Evolutionary conservation across 257 asterid species (phyloP).

Genomic region (Nicotiana noctiflora): DNA sequence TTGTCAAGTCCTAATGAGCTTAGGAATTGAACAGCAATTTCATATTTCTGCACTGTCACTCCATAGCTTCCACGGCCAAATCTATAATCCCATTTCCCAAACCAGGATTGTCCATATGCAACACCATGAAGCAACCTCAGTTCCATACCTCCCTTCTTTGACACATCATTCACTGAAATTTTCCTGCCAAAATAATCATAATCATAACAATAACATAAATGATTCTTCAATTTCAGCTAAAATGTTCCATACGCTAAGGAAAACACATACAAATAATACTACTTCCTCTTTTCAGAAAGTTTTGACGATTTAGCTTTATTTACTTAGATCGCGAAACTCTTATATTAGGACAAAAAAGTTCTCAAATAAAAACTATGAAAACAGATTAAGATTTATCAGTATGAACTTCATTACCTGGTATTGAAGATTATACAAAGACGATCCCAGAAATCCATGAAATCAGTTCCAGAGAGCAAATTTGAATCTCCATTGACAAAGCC

Average conservation of each 20-base stretch:
- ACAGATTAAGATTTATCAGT: background rate
- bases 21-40: constrained; percentile 31
- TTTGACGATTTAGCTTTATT: background rate
- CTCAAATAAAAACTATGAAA: background rate
- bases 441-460: constrained; percentile 69
- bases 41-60: constrained; percentile 31
- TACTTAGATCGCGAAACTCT: background rate
- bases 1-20: constrained; percentile 40
- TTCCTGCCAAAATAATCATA: constrained; percentile 33
- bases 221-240: background rate
- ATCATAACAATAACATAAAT: background rate
- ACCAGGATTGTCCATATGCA: constrained; percentile 50
- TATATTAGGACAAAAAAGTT: background rate
- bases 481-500: constrained; percentile 30
- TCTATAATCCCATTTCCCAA: constrained; percentile 61
- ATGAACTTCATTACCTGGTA: constrained; percentile 39
- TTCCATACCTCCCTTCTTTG: constrained; percentile 35
- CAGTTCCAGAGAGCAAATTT: constrained; percentile 29
- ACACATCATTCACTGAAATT: constrained; percentile 37
- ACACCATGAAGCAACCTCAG: constrained; percentile 46
- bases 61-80: constrained; percentile 37
- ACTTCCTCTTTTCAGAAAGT: background rate
- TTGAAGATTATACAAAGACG: constrained; percentile 51
- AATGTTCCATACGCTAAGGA: background rate
- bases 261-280: background rate